Evolutionary conservation across 495 filamentous ascomycete genomes (phyloP).

Genomic region (Achaetomiella virescens): DNA sequence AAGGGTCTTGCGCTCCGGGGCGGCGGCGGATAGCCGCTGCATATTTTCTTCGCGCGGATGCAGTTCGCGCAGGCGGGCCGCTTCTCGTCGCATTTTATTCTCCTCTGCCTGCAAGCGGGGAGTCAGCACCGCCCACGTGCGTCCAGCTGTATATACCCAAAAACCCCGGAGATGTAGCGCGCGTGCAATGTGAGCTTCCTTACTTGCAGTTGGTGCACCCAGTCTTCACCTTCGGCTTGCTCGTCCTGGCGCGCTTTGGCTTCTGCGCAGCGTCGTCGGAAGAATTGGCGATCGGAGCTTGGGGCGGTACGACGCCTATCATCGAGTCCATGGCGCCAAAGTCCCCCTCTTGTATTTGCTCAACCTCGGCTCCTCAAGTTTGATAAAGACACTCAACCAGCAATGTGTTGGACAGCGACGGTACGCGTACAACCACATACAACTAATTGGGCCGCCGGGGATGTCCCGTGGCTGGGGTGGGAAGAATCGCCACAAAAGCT

Average conservation of each 20-base stretch:
- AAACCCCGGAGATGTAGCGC: background rate
- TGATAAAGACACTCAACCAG: too few species aligned
- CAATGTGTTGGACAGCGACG: background rate
- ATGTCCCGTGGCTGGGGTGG: background rate
- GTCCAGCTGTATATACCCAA: background rate
- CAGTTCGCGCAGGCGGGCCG: constrained; percentile 55
- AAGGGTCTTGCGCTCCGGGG: constrained; percentile 35
- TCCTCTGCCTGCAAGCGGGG: constrained; percentile 43
- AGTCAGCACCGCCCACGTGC: constrained; percentile 10
- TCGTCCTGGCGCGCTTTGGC: constrained; percentile 36
- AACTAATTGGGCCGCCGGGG: background rate
- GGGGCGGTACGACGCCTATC: constrained; percentile 1
- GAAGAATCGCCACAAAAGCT: background rate
- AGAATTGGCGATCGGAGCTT: background rate
- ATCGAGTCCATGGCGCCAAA: constrained; percentile 4
- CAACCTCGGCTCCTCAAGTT: background rate
- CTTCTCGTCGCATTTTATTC: constrained; percentile 63
- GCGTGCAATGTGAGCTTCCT: constrained; percentile 17
- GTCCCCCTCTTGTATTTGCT: background rate
- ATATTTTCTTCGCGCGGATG: constrained; percentile 42
- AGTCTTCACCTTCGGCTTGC: constrained; percentile 48
- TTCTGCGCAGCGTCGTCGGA: constrained; percentile 18
- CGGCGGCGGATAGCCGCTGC: constrained; percentile 48
- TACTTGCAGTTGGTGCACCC: constrained; percentile 56
- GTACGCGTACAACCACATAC: background rate